These are phyloP conservation scores for Amanita exitialis DNA, from an alignment of 768 basidiomycete genomes.

Conservation along the genomic window DNA sequence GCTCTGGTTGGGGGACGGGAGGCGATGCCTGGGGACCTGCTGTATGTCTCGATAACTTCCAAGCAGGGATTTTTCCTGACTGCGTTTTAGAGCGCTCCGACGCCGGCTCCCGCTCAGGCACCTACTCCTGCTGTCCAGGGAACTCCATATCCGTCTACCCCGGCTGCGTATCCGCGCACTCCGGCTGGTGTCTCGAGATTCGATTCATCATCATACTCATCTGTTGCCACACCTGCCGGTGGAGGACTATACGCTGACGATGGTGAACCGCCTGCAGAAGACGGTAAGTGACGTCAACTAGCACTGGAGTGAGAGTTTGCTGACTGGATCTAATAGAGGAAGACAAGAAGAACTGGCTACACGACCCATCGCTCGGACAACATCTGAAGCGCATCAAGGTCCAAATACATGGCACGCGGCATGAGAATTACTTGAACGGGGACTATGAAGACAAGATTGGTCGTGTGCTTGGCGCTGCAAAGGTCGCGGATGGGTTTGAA, in stretches of 20 bases:
- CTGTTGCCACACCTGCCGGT: slow-evolving; percentile 29
- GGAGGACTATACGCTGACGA: not conserved
- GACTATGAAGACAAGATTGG: slow-evolving; percentile 22
- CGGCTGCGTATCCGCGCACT: slow-evolving; percentile 22
- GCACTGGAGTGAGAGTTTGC: not conserved
- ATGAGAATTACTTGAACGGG: slow-evolving; percentile 24
- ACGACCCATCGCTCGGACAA: slow-evolving; percentile 20
- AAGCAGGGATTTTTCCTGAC: not conserved
- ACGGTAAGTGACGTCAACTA: slow-evolving; percentile 3
- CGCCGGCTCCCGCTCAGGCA: slow-evolving; percentile 38
- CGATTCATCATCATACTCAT: slow-evolving; percentile 11
- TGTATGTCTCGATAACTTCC: slow-evolving; percentile 17
- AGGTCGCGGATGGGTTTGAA: slow-evolving; percentile 21
- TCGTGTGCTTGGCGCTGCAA: slow-evolving; percentile 21
- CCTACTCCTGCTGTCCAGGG: slow-evolving; percentile 27
- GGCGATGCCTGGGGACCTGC: slow-evolving; percentile 17
- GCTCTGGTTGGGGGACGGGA: slow-evolving; percentile 18
- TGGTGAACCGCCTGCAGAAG: not conserved
- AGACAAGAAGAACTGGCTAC: slow-evolving; percentile 30
- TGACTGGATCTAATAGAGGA: slow-evolving; percentile 14
- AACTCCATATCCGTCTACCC: slow-evolving; percentile 23
- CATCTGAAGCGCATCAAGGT: slow-evolving; percentile 28
- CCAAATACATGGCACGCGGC: slow-evolving; percentile 24
- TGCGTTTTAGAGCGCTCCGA: slow-evolving; percentile 34
- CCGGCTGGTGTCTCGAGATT: slow-evolving; percentile 16